Percentiles rank a stretch among this genome's conserved stretches.
Conservation (phyloP, 2,329 filamentous ascomycete genomes). For the Penicillium sp. region DNA sequence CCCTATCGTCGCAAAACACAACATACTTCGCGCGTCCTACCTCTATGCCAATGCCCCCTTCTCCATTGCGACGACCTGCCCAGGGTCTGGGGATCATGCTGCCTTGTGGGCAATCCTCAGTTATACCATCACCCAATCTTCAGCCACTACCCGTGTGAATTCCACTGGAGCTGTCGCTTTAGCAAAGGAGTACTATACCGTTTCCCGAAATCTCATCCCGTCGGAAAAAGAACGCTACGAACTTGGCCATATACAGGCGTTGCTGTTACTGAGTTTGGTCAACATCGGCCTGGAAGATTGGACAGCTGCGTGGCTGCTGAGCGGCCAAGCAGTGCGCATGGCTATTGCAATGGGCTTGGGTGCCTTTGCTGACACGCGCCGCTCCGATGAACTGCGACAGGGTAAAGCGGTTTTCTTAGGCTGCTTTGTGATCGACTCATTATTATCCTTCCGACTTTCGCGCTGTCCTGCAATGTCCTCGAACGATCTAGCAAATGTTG, state of each 20-base stretch:
- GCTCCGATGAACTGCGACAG: slow-evolving; percentile 42
- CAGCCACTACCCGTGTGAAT: slow-evolving; percentile 24
- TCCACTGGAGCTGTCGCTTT: slow-evolving; percentile 30
- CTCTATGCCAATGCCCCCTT: slow-evolving; percentile 56
- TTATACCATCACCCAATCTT: slow-evolving; percentile 47
- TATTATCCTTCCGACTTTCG: slow-evolving; percentile 57
- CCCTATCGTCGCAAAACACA: slow-evolving; percentile 64
- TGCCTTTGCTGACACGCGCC: slow-evolving; percentile 33
- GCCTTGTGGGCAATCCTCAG: slow-evolving; percentile 53
- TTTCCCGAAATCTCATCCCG: slow-evolving; percentile 47
- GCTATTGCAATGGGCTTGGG: slow-evolving; percentile 48
- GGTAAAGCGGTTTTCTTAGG: slow-evolving; percentile 56
- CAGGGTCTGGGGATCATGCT: slow-evolving; percentile 51
- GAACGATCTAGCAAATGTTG: slow-evolving; percentile 56
- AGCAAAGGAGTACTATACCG: slow-evolving; percentile 44
- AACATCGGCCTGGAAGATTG: slow-evolving; percentile 56
- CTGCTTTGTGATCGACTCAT: slow-evolving; percentile 61
- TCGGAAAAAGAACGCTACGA: slow-evolving; percentile 48
- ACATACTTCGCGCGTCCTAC: slow-evolving; percentile 62
- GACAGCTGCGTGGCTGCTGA: slow-evolving; percentile 60
- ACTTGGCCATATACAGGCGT: slow-evolving; percentile 52
- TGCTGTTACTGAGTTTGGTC: slow-evolving; percentile 55
- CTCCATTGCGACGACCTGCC: slow-evolving; percentile 34
- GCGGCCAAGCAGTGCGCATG: slow-evolving; percentile 59
- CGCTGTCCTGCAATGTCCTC: slow-evolving; percentile 53